Percentiles rank a stretch among this genome's conserved stretches.
phyloP scores from a whole-genome alignment of 495 filamentous ascomycete genomes.

The Aspergillus taichungensis region DNA sequence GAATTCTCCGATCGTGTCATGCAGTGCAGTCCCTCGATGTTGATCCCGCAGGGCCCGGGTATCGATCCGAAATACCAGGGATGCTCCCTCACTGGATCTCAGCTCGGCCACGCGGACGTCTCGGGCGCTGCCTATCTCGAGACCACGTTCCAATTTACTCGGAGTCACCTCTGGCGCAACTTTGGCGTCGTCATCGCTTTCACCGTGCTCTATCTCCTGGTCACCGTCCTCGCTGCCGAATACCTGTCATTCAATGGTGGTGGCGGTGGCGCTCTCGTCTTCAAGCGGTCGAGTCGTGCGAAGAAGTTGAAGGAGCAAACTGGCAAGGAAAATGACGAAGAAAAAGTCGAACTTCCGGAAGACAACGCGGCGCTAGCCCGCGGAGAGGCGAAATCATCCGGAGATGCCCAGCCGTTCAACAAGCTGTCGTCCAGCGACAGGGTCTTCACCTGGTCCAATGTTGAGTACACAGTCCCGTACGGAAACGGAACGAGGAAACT shows the following conservation, averaged over 20 bases:
- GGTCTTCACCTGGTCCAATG: conserved; percentile 67
- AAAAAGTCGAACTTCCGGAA: conserved; percentile 26
- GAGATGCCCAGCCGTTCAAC: conserved; percentile 37
- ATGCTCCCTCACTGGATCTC: conserved; percentile 52
- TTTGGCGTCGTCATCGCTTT: conserved; percentile 69
- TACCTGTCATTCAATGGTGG: conserved; percentile 42
- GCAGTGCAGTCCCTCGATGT: conserved; percentile 48
- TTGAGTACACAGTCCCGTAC: conserved; percentile 66
- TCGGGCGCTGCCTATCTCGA: conserved; percentile 52
- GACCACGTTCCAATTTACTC: conserved; percentile 48
- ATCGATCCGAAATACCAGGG: conserved; percentile 46
- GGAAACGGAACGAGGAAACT: conserved; percentile 60
- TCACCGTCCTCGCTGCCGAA: conserved; percentile 56
- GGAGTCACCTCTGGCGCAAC: conserved; percentile 68
- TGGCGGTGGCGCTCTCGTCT: conserved; percentile 52
- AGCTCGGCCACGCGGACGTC: conserved; percentile 35
- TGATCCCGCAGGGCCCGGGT: conserved; percentile 49
- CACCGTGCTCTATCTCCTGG: conserved; percentile 55
- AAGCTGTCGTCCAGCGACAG: conserved; percentile 52
- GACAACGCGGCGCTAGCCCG: conserved; percentile 36
- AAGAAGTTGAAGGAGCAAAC: conserved; percentile 42
- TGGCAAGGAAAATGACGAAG: conserved; percentile 35
- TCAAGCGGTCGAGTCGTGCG: conserved; percentile 56
- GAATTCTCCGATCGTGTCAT: conserved; percentile 56
- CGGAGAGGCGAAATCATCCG: conserved; percentile 32